These are phyloP conservation scores for Aureobasidium sp. DNA, from an alignment of 2,329 filamentous ascomycete genomes.

Conservation along the genomic window DNA sequence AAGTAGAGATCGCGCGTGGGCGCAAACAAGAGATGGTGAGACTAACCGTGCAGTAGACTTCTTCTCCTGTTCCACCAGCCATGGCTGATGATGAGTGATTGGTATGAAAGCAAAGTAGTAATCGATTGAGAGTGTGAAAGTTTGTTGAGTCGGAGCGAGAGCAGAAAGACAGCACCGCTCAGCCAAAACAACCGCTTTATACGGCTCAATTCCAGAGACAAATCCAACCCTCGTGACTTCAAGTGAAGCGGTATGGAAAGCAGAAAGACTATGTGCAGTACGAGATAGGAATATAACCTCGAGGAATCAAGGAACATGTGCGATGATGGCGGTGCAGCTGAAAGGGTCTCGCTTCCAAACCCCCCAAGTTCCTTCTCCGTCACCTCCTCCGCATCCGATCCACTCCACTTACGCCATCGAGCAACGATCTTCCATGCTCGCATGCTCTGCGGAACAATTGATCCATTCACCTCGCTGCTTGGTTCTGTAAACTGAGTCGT, in stretches of 20 bases:
- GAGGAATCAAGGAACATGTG: constrained; percentile 2
- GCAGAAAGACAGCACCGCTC: constrained; percentile 1
- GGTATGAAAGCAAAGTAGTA: background rate
- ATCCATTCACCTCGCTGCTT: background rate
- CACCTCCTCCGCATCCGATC: background rate
- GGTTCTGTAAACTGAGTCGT: background rate
- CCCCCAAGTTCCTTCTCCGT: background rate
- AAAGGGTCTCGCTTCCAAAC: background rate
- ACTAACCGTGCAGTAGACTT: constrained; percentile 59
- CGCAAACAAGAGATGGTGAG: background rate
- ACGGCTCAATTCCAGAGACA: background rate
- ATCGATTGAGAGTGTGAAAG: background rate
- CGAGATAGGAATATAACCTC: constrained; percentile 1
- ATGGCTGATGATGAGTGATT: constrained; percentile 14
- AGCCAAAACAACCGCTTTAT: background rate
- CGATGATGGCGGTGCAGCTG: constrained; percentile 8
- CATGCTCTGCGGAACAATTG: background rate
- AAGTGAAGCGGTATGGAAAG: background rate
- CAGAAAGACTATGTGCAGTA: background rate
- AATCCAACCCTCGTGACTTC: background rate
- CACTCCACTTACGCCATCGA: constrained; percentile 4
- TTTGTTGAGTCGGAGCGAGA: background rate
- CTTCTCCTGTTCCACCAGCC: constrained; percentile 38
- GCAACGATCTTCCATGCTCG: constrained; percentile 2
- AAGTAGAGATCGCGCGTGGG: background rate